Percentiles rank a stretch among this genome's conserved stretches.
phyloP scores from a whole-genome alignment of 352 stramenopile species.

The Phytophthora pseudosyringae region DNA sequence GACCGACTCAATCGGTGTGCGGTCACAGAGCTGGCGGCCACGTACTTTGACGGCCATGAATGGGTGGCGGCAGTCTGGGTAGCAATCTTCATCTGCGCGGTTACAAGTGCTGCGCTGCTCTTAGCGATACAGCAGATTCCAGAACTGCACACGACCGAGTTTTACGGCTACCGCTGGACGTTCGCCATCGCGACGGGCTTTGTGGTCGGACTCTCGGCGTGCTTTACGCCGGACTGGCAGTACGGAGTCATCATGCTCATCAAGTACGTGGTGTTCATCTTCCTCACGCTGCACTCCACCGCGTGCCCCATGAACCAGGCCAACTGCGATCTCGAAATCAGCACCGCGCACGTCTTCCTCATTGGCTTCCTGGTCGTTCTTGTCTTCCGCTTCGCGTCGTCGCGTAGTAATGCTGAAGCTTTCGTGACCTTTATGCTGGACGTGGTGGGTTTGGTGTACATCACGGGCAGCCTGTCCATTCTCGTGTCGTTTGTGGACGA shows the following conservation, averaged over 20 bases:
- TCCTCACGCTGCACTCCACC: constrained; percentile 59
- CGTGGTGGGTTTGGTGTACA: constrained; percentile 59
- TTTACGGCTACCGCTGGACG: constrained; percentile 49
- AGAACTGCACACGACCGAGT: constrained; percentile 45
- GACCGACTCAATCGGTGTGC: constrained; percentile 30
- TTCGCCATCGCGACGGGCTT: constrained; percentile 43
- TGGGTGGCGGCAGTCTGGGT: constrained; percentile 49
- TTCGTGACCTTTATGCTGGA: constrained; percentile 59
- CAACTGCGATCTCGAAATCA: constrained; percentile 38
- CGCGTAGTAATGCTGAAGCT: constrained; percentile 24
- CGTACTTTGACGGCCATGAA: constrained; percentile 34
- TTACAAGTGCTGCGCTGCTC: constrained; percentile 36
- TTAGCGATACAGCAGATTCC: constrained; percentile 32
- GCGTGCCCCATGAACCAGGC: constrained; percentile 57
- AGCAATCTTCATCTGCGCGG: constrained; percentile 26
- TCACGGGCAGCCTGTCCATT: constrained; percentile 52
- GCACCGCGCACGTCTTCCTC: constrained; percentile 41
- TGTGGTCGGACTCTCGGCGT: constrained; percentile 46
- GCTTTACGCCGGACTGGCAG: constrained; percentile 50
- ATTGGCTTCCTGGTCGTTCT: constrained; percentile 41
- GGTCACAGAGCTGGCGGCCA: constrained; percentile 18
- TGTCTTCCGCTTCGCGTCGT: constrained; percentile 48
- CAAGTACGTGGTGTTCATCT: constrained; percentile 48
- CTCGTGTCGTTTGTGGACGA: constrained; percentile 64
- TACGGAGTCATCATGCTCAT: constrained; percentile 49